Evolutionary conservation across 371 early-diverging fungal species (phyloP).

Genomic region (Mortierella sp.): DNA sequence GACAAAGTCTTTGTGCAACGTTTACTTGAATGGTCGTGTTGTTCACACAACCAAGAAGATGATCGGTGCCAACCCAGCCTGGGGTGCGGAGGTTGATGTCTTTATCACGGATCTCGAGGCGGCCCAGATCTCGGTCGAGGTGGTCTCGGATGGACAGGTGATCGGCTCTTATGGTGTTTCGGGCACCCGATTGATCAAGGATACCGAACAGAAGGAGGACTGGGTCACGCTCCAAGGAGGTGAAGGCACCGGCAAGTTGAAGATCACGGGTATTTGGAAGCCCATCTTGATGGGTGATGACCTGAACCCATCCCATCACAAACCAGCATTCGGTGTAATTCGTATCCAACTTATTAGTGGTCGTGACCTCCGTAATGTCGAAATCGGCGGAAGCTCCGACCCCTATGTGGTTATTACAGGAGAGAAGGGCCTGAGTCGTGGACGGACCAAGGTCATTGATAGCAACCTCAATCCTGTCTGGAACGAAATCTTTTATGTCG

Average conservation of each 20-base stretch:
- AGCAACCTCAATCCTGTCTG: conserved; percentile 85
- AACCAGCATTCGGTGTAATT: conserved; percentile 82
- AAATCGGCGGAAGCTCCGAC: conserved; percentile 74
- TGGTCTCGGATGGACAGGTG: conserved; percentile 28
- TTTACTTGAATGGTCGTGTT: conserved; percentile 30
- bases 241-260: conserved; percentile 51
- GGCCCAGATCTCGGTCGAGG: conserved; percentile 33
- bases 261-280: conserved; percentile 66
- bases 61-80: conserved; percentile 40
- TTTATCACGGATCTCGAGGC: conserved; percentile 40
- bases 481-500: conserved; percentile 83
- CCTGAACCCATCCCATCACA: conserved; percentile 56
- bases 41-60: conserved; percentile 32
- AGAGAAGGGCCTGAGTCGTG: conserved; percentile 61
- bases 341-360: conserved; percentile 81
- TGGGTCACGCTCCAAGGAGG: conserved; percentile 60
- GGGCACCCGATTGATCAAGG: conserved; percentile 33
- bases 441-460: conserved; percentile 75
- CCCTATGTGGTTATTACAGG: conserved; percentile 82
- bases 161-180: conserved; percentile 31
- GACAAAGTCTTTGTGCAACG: conserved; percentile 32
- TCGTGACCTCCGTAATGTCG: conserved; percentile 73
- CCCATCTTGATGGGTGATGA: conserved; percentile 64
- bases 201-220: conserved; percentile 54
- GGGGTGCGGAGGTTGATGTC: conserved; percentile 38